A percentile compares a stretch with the other conserved stretches of the same genome.
Conservation (phyloP, 768 basidiomycete species). For the Pilatotrama ljubarskyi region DNA sequence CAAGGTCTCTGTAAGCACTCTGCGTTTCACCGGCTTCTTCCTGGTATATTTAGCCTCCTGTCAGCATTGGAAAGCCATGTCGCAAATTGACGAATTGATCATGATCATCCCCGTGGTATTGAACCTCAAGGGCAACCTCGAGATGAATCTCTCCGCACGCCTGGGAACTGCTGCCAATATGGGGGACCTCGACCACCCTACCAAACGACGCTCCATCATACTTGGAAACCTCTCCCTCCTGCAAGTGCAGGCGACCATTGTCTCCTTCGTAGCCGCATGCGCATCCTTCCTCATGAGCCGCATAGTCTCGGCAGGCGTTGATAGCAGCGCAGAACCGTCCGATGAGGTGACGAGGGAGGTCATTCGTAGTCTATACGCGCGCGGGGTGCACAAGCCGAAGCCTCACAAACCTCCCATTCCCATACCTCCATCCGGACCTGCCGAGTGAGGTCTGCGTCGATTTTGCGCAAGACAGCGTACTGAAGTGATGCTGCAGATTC, state of each 20-base stretch:
- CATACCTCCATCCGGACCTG: constrained; percentile 25
- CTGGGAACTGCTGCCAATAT: constrained; percentile 95
- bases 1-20: constrained; percentile 66
- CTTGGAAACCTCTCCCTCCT: constrained; percentile 82
- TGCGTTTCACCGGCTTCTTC: constrained; percentile 23
- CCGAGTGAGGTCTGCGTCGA: constrained; percentile 37
- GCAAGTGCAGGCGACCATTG: constrained; percentile 90
- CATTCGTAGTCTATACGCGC: neutral
- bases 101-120: constrained; percentile 94
- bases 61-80: constrained; percentile 88
- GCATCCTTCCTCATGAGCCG: constrained; percentile 74
- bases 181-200: constrained; percentile 81
- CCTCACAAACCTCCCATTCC: constrained; percentile 13
- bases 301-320: constrained; percentile 44
- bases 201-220: constrained; percentile 62
- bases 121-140: constrained; percentile 97
- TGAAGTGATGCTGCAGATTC: constrained; percentile 47
- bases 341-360: neutral
- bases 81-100: constrained; percentile 89
- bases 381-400: constrained; percentile 18
- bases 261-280: constrained; percentile 83
- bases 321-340: neutral
- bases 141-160: constrained; percentile 97
- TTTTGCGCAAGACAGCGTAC: neutral
- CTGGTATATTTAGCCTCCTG: neutral